phyloP scores from a whole-genome alignment of 140 eudicot genomes.

The Cichorium intybus region DNA sequence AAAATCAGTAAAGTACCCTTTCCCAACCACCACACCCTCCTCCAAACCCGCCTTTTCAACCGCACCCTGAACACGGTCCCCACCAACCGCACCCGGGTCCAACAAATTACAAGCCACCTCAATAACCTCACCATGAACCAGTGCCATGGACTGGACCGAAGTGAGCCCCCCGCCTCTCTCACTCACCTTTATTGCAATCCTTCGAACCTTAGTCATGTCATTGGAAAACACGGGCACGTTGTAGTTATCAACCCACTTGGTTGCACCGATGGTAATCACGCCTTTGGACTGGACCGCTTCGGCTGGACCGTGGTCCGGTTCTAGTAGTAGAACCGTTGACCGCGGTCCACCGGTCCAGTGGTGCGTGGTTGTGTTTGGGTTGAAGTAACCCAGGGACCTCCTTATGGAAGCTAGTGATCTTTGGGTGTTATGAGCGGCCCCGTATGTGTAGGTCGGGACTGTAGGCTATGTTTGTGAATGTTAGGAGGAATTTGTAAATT shows the following conservation, averaged over 20 bases:
- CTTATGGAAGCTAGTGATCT: slow-evolving; percentile 76
- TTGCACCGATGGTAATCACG: slow-evolving; percentile 75
- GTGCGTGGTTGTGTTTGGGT: slow-evolving; percentile 58
- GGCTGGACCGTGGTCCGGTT: slow-evolving; percentile 76
- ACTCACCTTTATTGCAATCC: slow-evolving; percentile 71
- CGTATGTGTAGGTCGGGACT: slow-evolving; percentile 91
- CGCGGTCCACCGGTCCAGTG: slow-evolving; percentile 79
- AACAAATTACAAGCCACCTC: slow-evolving; percentile 95
- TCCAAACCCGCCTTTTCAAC: slow-evolving; percentile 59
- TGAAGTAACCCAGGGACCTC: slow-evolving; percentile 90
- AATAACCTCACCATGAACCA: slow-evolving; percentile 71
- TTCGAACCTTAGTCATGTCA: slow-evolving; percentile 64
- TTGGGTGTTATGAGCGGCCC: slow-evolving; percentile 72
- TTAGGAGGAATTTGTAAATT: slow-evolving; percentile 9
- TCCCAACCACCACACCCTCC: slow-evolving; percentile 73
- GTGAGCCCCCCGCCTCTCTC: slow-evolving; percentile 85
- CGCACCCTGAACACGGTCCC: slow-evolving; percentile 59
- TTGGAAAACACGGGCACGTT: slow-evolving; percentile 70
- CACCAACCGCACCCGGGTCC: slow-evolving; percentile 65
- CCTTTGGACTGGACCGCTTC: slow-evolving; percentile 56
- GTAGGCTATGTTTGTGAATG: slow-evolving; percentile 47
- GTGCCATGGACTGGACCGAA: slow-evolving; percentile 90
- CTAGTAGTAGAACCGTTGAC: slow-evolving; percentile 39
- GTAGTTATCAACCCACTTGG: slow-evolving; percentile 88
- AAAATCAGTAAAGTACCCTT: slow-evolving; percentile 88